phyloP scores from a whole-genome alignment of 257 asterid species.

The Asclepias syriaca region DNA sequence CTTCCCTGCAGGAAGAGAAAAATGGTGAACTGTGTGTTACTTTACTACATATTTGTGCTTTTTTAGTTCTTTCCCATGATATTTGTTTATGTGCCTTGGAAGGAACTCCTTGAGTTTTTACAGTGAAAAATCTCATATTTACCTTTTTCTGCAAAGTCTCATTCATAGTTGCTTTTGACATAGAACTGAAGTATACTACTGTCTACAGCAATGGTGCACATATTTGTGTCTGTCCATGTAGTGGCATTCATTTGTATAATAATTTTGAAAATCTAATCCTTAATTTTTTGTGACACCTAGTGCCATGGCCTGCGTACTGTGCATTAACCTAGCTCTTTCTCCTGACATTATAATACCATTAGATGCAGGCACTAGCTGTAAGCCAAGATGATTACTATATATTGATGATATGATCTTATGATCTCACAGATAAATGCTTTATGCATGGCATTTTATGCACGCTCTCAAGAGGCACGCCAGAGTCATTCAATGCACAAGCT shows the following conservation, averaged over 20 bases:
- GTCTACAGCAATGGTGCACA: neutral
- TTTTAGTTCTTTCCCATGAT: neutral
- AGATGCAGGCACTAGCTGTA: neutral
- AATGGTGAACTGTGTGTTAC: neutral
- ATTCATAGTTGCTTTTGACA: neutral
- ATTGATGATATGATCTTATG: slow-evolving; percentile 4
- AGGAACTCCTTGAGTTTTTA: neutral
- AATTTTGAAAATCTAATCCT: neutral
- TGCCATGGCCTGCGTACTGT: neutral
- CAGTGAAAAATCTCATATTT: neutral
- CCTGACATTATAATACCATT: neutral
- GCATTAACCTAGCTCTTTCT: neutral
- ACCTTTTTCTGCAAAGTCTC: neutral
- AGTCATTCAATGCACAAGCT: slow-evolving; percentile 95
- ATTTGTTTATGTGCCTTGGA: neutral
- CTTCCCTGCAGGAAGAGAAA: neutral
- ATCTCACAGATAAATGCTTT: slow-evolving; percentile 75
- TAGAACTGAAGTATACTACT: neutral
- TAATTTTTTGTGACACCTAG: neutral
- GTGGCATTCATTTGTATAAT: neutral
- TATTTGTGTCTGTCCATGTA: neutral
- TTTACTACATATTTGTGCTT: neutral
- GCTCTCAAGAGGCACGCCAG: slow-evolving; percentile 96
- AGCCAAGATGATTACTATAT: neutral
- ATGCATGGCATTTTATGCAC: slow-evolving; percentile 99